These are phyloP conservation scores for Sphagnurus paluster DNA, from an alignment of 1,284 basidiomycete species.

Conservation along the genomic window DNA sequence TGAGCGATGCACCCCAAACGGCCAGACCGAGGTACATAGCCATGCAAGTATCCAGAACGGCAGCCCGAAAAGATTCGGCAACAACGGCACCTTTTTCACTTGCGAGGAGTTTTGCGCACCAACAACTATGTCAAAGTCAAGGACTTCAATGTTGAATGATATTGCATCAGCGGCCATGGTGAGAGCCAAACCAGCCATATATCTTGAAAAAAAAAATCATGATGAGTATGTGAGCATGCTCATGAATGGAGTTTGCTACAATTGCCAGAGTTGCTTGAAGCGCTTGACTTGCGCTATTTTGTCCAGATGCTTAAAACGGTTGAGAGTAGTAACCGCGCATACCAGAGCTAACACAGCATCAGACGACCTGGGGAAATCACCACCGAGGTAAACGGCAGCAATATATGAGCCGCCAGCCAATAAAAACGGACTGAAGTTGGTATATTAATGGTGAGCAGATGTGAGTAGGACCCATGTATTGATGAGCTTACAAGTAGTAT, in stretches of 20 bases:
- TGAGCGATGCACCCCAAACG: background rate
- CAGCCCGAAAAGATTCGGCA: constrained; percentile 5
- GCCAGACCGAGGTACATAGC: constrained; percentile 8
- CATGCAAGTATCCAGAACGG: constrained; percentile 12
- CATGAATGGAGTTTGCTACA: too few species aligned
- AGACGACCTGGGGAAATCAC: background rate
- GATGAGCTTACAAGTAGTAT: background rate
- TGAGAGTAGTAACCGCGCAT: background rate
- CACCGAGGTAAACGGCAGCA: background rate
- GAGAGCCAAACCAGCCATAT: too few species aligned
- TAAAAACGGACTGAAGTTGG: background rate
- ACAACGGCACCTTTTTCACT: background rate
- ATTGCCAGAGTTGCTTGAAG: too few species aligned
- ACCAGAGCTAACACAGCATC: background rate
- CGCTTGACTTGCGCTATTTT: background rate
- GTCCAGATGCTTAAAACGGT: background rate
- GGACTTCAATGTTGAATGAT: too few species aligned
- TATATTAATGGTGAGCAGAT: background rate
- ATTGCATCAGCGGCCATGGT: too few species aligned
- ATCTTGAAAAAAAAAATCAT: too few species aligned
- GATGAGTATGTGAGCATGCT: too few species aligned
- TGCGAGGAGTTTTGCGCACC: background rate
- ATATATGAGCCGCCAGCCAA: background rate
- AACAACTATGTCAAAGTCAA: too few species aligned
- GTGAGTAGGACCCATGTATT: background rate